Conservation (phyloP, 352 stramenopile species). For the Phytophthora citrophthora region DNA sequence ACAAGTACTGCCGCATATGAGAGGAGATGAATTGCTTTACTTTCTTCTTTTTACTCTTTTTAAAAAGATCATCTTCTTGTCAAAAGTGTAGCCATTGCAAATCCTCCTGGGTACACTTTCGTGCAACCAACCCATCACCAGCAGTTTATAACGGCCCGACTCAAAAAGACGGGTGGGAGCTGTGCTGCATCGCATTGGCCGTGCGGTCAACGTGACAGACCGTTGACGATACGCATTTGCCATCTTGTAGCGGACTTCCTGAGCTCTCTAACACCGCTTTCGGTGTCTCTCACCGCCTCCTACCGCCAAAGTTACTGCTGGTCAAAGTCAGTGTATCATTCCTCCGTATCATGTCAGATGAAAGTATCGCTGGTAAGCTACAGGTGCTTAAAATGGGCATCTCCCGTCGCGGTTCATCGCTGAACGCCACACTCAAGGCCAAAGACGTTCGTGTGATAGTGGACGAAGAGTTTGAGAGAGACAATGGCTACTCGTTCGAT, state of each 20-base stretch:
- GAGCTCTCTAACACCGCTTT: conserved; percentile 4
- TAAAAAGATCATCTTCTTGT: background rate
- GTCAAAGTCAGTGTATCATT: conserved; percentile 14
- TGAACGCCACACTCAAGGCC: conserved; percentile 68
- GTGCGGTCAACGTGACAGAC: conserved; percentile 1
- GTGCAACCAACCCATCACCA: too few species aligned
- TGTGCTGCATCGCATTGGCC: conserved; percentile 11
- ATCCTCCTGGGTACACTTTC: conserved; percentile 12
- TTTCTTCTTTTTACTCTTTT: too few species aligned
- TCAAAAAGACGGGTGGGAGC: conserved; percentile 1
- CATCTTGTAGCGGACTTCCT: conserved; percentile 2
- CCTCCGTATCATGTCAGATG: conserved; percentile 20
- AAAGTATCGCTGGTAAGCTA: conserved; percentile 39
- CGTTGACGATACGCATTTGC: conserved; percentile 22
- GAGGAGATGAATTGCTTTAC: too few species aligned
- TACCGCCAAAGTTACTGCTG: conserved; percentile 4
- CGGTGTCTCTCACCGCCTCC: conserved; percentile 12
- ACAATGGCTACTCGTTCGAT: conserved; percentile 84
- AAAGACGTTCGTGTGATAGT: conserved; percentile 70
- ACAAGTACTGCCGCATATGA: too few species aligned
- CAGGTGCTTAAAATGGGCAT: conserved; percentile 70
- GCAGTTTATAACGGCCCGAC: conserved; percentile 10
- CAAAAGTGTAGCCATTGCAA: background rate
- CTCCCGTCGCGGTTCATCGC: conserved; percentile 66
- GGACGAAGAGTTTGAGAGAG: conserved; percentile 62